These are phyloP conservation scores for Fabrea salina DNA, from an alignment of 169 alveolate genomes.

Conservation along the genomic window DNA sequence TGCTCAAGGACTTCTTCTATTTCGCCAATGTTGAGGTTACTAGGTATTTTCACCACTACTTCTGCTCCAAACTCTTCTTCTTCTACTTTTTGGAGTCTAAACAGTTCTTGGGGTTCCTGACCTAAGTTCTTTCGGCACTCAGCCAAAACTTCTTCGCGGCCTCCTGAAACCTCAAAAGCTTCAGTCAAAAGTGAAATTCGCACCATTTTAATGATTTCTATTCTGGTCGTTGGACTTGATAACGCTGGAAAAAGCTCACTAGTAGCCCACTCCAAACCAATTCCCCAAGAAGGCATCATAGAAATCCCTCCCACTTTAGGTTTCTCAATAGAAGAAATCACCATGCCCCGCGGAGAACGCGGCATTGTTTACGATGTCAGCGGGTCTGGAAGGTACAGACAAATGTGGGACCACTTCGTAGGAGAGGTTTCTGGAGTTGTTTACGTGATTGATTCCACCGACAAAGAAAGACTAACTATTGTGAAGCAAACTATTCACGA, in stretches of 20 bases:
- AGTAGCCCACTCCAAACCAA: slow-evolving; percentile 25
- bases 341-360: slow-evolving; percentile 22
- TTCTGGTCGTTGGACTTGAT: slow-evolving; percentile 49
- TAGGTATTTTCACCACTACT: background rate
- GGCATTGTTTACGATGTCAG: slow-evolving; percentile 51
- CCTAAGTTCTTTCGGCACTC: background rate
- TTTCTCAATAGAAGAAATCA: slow-evolving; percentile 42
- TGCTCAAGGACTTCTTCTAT: background rate
- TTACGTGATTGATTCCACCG: slow-evolving; percentile 53
- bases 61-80: background rate
- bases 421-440: slow-evolving; percentile 54
- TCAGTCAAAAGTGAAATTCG: background rate
- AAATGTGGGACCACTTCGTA: slow-evolving; percentile 48
- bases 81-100: background rate
- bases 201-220: slow-evolving; percentile 10
- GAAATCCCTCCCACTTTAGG: slow-evolving; percentile 44
- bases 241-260: slow-evolving; percentile 53
- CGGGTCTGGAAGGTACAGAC: slow-evolving; percentile 52
- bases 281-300: slow-evolving; percentile 35
- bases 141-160: background rate
- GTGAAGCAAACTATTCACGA: slow-evolving; percentile 40
- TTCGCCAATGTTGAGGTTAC: background rate
- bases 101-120: background rate
- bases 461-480: slow-evolving; percentile 37
- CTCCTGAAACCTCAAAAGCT: background rate